phyloP scores from a whole-genome alignment of 1,284 basidiomycete species.

The Cryptococcus jaspeensis region DNA sequence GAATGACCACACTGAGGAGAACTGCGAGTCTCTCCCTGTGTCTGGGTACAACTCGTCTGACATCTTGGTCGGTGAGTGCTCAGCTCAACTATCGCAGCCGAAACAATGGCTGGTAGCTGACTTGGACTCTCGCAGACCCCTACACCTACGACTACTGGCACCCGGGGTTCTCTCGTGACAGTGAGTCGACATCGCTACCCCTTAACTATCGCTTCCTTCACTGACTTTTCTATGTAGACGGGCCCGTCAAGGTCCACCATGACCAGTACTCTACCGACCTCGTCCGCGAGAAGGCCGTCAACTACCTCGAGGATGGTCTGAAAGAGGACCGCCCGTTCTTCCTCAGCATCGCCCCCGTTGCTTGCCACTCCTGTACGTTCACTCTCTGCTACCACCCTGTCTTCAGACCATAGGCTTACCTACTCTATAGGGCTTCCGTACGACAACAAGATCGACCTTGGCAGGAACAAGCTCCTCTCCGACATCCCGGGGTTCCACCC shows the following conservation, averaged over 20 bases:
- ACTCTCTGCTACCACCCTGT: not conserved
- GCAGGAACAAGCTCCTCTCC: not conserved
- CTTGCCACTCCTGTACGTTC: slow-evolving; percentile 7
- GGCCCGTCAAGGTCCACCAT: slow-evolving; percentile 22
- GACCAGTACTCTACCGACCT: slow-evolving; percentile 38
- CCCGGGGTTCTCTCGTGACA: slow-evolving; percentile 23
- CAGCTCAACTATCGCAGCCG: not conserved
- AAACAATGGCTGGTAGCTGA: not conserved
- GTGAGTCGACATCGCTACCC: not conserved
- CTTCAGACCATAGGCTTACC: not conserved
- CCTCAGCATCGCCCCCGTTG: slow-evolving; percentile 21
- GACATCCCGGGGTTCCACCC: slow-evolving; percentile 19
- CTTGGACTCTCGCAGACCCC: slow-evolving; percentile 21
- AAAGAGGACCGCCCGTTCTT: slow-evolving; percentile 33
- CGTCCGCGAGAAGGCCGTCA: slow-evolving; percentile 29
- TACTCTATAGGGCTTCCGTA: not conserved
- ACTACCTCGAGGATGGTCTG: slow-evolving; percentile 25
- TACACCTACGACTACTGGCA: slow-evolving; percentile 43
- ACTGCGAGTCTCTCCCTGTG: slow-evolving; percentile 26
- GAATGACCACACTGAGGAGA: slow-evolving; percentile 33
- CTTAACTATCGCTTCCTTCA: not conserved
- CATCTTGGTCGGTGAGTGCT: slow-evolving; percentile 26
- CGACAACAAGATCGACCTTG: not conserved
- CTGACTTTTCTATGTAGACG: slow-evolving; percentile 9
- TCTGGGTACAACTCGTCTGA: slow-evolving; percentile 27